Evolutionary conservation across 1,284 basidiomycete species (phyloP), one percentile per base, ranked within the genome.

Genomic region (Wolfiporia cocos): DNA sequence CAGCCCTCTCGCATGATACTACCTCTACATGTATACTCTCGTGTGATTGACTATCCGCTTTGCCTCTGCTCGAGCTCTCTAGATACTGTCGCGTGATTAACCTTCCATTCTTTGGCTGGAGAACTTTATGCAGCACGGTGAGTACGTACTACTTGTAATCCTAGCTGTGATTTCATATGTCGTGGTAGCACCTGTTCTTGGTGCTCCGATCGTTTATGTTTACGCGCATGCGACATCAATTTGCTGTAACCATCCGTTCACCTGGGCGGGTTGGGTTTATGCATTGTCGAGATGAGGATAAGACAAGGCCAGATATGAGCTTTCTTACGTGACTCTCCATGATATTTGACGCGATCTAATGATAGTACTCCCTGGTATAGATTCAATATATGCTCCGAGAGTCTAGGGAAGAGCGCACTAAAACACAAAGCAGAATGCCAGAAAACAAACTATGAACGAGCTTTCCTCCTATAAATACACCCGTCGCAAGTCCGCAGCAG

Each of bases 271-370:
- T 15, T 24, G 64, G 76, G 81, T 81, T 83, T 78, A 69, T 57
- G 54, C 35, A 42, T 49, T 42, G 46, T 50, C 49, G 49, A 14
- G 30, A 61, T 82, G 81, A 69, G 57, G 82, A 84, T 55, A 62
- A 59, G 71, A 76, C 73, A 70, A 86, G 82, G 82, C 82, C 82
- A 86, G 82, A 86, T 84, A 78, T 86, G 82, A 86, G 63, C 62
- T 43, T 46, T 35, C 42, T 9, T 28, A 28, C 14, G 7, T 28
- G 14, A 9, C 7, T 28, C 26, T 28, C 26, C n/a, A n/a, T n/a
- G n/a, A n/a, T n/a, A n/a, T n/a, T n/a, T n/a, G n/a, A n/a, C n/a
- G n/a, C n/a, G n/a, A n/a, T n/a, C n/a, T n/a, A n/a, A n/a, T n/a
- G n/a, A n/a, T n/a, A n/a, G n/a, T n/a, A n/a, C n/a, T n/a, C n/a